Evolutionary conservation across 225 moss, liverwort and hornwort genomes (phyloP).

Genomic region (Pseudoscleropodium purum): DNA sequence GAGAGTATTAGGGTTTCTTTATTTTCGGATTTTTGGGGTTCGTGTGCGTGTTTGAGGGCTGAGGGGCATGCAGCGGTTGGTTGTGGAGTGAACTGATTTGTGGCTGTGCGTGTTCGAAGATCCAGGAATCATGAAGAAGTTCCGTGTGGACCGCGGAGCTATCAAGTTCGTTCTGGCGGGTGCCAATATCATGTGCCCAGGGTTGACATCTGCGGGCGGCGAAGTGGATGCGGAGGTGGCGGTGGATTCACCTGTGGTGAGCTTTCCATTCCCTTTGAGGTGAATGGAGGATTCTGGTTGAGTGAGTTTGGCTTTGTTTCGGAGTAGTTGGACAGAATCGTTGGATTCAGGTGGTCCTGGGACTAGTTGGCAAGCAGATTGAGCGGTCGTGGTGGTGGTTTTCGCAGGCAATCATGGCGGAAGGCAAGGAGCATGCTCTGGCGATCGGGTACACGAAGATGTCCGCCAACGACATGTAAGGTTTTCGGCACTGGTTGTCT

Average conservation of each 20-base stretch:
- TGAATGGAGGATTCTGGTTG: background rate
- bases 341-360: background rate
- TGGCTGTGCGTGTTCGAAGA: constrained; percentile 32
- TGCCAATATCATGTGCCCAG: constrained; percentile 98
- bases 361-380: background rate
- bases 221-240: constrained; percentile 61
- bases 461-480: constrained; percentile 93
- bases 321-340: background rate
- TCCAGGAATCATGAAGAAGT: constrained; percentile 97
- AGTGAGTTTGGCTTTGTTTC: background rate
- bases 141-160: constrained; percentile 93
- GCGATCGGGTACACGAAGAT: constrained; percentile 98
- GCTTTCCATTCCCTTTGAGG: background rate
- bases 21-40: background rate
- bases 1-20: background rate
- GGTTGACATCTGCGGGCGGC: constrained; percentile 92
- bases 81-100: background rate
- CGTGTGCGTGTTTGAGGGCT: background rate
- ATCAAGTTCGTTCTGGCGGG: constrained; percentile 97
- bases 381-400: constrained; percentile 3
- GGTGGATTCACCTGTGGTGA: constrained; percentile 85
- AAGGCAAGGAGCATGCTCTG: constrained; percentile 92
- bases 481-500: background rate
- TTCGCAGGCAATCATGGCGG: constrained; percentile 83
- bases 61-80: background rate